Conservation (phyloP, 2,329 filamentous ascomycete genomes). For the Lecanosticta acicola region DNA sequence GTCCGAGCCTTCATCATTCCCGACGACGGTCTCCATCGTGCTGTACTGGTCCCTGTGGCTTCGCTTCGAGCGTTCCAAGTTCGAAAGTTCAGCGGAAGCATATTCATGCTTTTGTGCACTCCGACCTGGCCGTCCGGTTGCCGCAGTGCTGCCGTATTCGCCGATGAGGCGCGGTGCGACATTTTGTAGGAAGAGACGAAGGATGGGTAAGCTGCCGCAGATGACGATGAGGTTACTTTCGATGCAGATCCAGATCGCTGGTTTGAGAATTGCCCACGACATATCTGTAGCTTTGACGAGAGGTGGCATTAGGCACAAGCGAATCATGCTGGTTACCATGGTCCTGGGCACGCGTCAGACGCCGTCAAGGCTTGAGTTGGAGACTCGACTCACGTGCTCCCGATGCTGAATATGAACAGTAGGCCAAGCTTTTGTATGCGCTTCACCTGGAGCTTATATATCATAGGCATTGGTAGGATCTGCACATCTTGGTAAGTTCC, state of each 20-base stretch:
- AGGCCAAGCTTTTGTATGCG: constrained; percentile 12
- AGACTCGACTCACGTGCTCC: constrained; percentile 3
- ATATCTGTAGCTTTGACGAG: constrained; percentile 8
- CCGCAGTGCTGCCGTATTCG: background rate
- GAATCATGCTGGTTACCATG: constrained; percentile 13
- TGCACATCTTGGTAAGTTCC: background rate
- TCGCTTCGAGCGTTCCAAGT: background rate
- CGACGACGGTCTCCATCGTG: background rate
- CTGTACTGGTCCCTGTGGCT: background rate
- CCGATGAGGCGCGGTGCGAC: constrained; percentile 13
- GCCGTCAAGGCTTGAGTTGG: background rate
- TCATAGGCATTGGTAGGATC: constrained; percentile 5
- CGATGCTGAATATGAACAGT: constrained; percentile 11
- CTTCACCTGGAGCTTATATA: constrained; percentile 2
- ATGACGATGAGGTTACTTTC: constrained; percentile 16
- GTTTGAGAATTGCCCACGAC: constrained; percentile 1
- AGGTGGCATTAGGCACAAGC: constrained; percentile 12
- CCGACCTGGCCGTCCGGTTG: background rate
- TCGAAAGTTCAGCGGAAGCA: constrained; percentile 2
- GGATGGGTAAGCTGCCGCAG: constrained; percentile 11
- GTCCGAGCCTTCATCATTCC: background rate
- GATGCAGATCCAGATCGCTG: constrained; percentile 15
- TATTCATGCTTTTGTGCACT: constrained; percentile 1
- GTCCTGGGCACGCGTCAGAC: constrained; percentile 1
- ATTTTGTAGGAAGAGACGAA: constrained; percentile 14